Base-by-base conservation (phyloP, 192 early-diverging fungal genomes). In the Dimargaris cristalligena region DNA sequence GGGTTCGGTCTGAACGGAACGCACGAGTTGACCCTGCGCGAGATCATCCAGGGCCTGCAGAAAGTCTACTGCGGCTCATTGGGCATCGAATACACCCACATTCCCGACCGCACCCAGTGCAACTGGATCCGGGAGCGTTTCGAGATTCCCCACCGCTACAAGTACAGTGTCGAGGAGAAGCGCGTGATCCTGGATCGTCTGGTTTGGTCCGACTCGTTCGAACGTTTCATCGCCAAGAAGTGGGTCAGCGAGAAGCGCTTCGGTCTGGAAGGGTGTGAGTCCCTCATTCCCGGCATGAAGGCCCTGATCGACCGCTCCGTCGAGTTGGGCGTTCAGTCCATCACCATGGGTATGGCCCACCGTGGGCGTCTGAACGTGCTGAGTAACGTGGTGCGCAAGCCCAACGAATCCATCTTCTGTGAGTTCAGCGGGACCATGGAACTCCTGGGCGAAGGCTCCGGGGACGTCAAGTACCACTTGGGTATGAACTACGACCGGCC, bases 291-390 rank as follows among this genome's bases (percentile, higher is more conserved):
- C 18, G 92, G 91, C 44, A 93, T 99, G 89, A 95, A 99, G 72
- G 86, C 88, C 59, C 71, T 99, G 80, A 93, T 99, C 61, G 95
- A 99, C 73, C 79, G 84, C 52, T 92, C 90, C 23, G 92, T 95
- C 56, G 92, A 96, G 61, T 80, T 88, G 49, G 95, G 95, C 48
- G 84, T 95, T 45, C 92, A 94, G 71, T 89, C 89, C 52, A 86
- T 95, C 62, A 82, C 93, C 57, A 88, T 99, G 81, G 95, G 95
- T 60, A 99, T 99, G 95, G 90, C 95, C 35, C 95, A 99, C 78
- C 89, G 95, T 73, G 95, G 95, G 52, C 89, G 95, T 64, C 77
- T 99, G 47, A 99, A 99, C 68, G 93, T 99, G 54, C 80, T 99
- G 35, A 88, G 90, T 58, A 99, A 99, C 71, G 95, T 99, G n/a